Evolutionary conservation across 495 filamentous ascomycete genomes (phyloP).

Genomic region (Glutinoglossum americanum): DNA sequence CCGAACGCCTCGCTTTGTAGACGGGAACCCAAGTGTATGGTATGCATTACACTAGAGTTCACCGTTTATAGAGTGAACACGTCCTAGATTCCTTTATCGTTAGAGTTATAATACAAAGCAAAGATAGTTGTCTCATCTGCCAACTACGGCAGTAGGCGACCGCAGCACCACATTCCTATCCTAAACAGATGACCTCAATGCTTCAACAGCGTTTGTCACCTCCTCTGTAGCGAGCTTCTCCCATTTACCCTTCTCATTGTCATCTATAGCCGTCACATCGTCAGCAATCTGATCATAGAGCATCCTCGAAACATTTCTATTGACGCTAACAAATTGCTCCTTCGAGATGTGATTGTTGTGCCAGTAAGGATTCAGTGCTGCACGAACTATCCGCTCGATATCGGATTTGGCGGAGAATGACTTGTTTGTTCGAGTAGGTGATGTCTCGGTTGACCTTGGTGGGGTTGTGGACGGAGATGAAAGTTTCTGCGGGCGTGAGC

Average conservation of each 20-base stretch:
- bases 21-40: not conserved
- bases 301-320: constrained; percentile 58
- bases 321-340: constrained; percentile 74
- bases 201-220: constrained; percentile 41
- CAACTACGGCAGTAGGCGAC: not conserved
- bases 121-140: not conserved
- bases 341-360: constrained; percentile 43
- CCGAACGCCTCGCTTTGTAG: not conserved
- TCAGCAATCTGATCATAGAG: constrained; percentile 66
- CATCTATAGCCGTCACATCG: constrained; percentile 30
- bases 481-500: constrained; percentile 25
- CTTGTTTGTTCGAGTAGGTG: constrained; percentile 32
- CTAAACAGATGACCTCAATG: constrained; percentile 7
- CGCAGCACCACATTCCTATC: not conserved
- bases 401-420: constrained; percentile 56
- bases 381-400: constrained; percentile 60
- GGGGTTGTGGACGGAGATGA: constrained; percentile 9
- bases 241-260: constrained; percentile 35
- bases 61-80: not conserved
- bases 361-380: constrained; percentile 56
- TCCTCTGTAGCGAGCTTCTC: constrained; percentile 51
- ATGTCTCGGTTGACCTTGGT: constrained; percentile 29
- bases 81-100: not conserved
- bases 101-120: not conserved
- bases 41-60: not conserved